Base-by-base conservation (phyloP, 768 basidiomycete species). In the Lentinula detonsa region DNA sequence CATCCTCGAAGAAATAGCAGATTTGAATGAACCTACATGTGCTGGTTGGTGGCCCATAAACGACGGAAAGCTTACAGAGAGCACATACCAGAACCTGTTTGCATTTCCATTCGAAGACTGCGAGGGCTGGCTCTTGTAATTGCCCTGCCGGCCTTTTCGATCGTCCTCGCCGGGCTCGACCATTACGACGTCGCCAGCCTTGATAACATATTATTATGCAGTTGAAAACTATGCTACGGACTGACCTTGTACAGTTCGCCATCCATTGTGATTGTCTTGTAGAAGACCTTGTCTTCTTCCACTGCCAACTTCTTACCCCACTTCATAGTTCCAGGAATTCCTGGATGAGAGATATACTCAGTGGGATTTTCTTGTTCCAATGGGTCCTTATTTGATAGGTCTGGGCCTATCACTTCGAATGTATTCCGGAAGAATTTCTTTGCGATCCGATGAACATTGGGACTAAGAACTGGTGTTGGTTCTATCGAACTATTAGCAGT, bases 131-230 rank as follows among this genome's bases (percentile, higher is more conserved):
- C 73, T 67, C 8, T 64, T 46, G 13, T 81, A 79, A 65, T 76
- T 78, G 52, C 72, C 71, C 16, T 75, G 76, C 6, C 83, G 73
- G 34, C 63, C 68, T 61, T 59, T 69, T 60, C 84, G 71, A 37
- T 72, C 72, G 59, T 86, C 84, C 35, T 74, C 63, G 1, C 86
- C 88, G 10, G 82, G 82, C 62, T 79, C 76, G 2, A 89, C 84
- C 77, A 87, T 83, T 0, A 89, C 81, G 52, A 79, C 69, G 62
- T 90, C 86, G 10, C 87, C 86, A 46, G 78, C 72, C 88, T 90
- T 49, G 1, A n/a, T 8, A 48, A 34, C 3, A 21, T 21, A 40
- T 43, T 7, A 28, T 33, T 2, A 66, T 58, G 49, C 13, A 34
- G 49, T 33, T 46, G 33, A n/a, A 45, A 13, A 23, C 9, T 3